These are phyloP conservation scores for Zoysia matrella DNA, from an alignment of 202 grass and related monocot species.

Conservation along the genomic window DNA sequence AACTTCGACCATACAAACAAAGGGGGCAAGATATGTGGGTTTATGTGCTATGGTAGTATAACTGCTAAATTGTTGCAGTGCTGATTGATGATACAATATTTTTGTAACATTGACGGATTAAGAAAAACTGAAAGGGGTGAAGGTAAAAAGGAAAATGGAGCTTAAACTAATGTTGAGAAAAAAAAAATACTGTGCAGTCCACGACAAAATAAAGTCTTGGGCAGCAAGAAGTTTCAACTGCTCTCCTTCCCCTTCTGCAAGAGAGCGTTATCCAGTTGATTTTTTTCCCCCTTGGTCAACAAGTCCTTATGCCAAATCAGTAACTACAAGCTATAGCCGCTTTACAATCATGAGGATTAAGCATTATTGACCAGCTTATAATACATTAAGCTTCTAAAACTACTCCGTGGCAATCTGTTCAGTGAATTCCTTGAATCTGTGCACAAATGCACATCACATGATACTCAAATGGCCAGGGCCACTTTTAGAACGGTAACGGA, in stretches of 20 bases:
- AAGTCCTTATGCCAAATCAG: conserved; percentile 30
- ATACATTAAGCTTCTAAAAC: background rate
- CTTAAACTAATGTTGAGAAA: background rate
- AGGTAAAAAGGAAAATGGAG: background rate
- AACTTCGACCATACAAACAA: background rate
- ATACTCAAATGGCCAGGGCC: background rate
- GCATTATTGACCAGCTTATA: background rate
- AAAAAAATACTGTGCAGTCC: background rate
- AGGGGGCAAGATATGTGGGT: background rate
- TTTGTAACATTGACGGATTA: background rate
- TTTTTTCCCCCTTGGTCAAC: conserved; percentile 42
- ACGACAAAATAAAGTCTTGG: conserved; percentile 20
- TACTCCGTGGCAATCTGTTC: background rate
- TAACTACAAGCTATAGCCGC: background rate
- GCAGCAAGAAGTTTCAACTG: conserved; percentile 23
- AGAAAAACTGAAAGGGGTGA: background rate
- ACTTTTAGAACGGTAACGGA: background rate
- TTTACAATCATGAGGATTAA: background rate
- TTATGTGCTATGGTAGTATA: background rate
- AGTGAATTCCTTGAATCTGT: background rate
- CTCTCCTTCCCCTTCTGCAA: conserved; percentile 20
- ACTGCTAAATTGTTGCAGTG: background rate
- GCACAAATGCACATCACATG: background rate
- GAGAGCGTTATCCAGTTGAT: background rate
- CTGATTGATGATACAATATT: background rate